These are phyloP conservation scores for Neofusicoccum laricinum DNA, from an alignment of 2,329 filamentous ascomycete genomes.

Conservation along the genomic window DNA sequence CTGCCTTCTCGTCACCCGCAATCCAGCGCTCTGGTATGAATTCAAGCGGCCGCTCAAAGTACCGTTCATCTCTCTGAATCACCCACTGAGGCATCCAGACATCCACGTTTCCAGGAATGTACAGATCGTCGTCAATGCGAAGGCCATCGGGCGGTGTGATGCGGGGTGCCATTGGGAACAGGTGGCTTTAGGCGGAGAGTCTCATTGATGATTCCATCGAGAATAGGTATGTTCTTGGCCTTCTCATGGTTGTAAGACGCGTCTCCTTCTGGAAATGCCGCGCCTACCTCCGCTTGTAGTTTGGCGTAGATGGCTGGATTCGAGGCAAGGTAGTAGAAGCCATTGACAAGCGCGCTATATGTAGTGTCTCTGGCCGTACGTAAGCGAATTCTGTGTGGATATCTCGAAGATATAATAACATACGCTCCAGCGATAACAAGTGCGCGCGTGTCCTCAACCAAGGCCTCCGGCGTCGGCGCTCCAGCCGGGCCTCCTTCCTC, in stretches of 20 bases:
- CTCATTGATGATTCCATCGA: conserved; percentile 41
- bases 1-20: conserved; percentile 28
- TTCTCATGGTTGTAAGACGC: conserved; percentile 19
- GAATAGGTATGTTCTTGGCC: conserved; percentile 26
- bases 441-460: neutral
- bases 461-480: neutral
- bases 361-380: conserved; percentile 38
- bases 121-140: conserved; percentile 32
- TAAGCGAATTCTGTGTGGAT: too few relatives aligned
- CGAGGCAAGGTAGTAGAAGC: conserved; percentile 45
- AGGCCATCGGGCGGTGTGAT: conserved; percentile 36
- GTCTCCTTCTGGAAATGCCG: conserved; percentile 38
- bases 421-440: conserved; percentile 11
- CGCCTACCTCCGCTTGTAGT: conserved; percentile 33
- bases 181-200: conserved; percentile 40
- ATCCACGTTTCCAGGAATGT: conserved; percentile 30
- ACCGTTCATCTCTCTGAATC: conserved; percentile 26
- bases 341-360: conserved; percentile 40
- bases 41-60: conserved; percentile 18
- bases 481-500: neutral
- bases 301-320: conserved; percentile 35
- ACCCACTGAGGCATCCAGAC: conserved; percentile 31
- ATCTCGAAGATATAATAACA: neutral
- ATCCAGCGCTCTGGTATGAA: conserved; percentile 35
- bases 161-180: conserved; percentile 35